Base-by-base conservation (phyloP, 2,329 filamentous ascomycete species). In the Fusarium sp. region DNA sequence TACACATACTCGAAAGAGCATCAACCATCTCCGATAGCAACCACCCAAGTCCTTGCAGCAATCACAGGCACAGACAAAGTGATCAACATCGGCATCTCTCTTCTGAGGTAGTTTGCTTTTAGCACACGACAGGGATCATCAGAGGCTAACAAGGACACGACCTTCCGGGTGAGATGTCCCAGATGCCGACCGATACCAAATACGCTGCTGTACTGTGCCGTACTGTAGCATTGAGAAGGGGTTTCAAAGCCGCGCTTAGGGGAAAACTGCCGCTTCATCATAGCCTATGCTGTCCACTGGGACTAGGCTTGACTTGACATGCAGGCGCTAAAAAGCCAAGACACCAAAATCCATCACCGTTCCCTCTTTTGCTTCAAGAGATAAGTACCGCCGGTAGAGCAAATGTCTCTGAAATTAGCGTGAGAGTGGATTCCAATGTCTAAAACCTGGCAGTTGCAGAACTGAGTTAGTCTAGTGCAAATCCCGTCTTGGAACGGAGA, bases 401-500 rank as follows among this genome's bases (percentile, higher is more conserved):
- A 50, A 47, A 58, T 63, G 45, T 53, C 52, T 58, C 38, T 22
- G 38, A 57, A 46, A 54, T 46, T 59, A 61, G 64, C 62, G 64
- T 57, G 35, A 20, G n/a, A 61, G 45, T 57, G 39, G 54, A 52
- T 46, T 61, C 45, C 25, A 35, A 33, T 56, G 33, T 71, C 53
- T 55, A 47, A 52, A 35, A 41, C 45, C 33, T 50, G 55, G 18
- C 52, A 69, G 55, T 52, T 65, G 31, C 58, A 62, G 46, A 54
- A 59, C 59, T 65, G 54, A 36, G 41, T 45, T 59, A 42, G 61
- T 57, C 42, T 27, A 42, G 33, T 60, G 41, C 44, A 65, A 58
- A 52, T 57, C 65, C 66, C 57, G 66, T 58, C 55, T 45, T 38
- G 31, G 36, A 42, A 54, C 66, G 66, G 66, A 69, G 63, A 57